These are phyloP conservation scores for Ophiostoma angusticollis DNA, from an alignment of 2,329 filamentous ascomycete species.

Conservation along the genomic window DNA sequence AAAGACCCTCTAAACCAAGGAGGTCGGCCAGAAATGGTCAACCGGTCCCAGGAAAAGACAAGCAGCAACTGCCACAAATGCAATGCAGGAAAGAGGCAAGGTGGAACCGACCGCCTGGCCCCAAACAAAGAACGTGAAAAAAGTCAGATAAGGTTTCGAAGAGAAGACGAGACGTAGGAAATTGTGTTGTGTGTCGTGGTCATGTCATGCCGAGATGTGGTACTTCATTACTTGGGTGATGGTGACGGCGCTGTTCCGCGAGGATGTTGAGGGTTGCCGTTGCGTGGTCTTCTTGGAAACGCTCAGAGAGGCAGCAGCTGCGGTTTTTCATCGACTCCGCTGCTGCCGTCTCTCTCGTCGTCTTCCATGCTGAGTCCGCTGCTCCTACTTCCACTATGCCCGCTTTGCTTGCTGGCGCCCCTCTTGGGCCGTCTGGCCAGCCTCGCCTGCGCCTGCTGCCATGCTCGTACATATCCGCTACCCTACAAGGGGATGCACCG, in stretches of 20 bases:
- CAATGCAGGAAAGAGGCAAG: too few species aligned
- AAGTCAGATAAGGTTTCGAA: not conserved
- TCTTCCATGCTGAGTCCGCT: not conserved
- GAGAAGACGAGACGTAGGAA: not conserved
- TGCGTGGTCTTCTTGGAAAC: too few species aligned
- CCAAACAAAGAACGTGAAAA: not conserved
- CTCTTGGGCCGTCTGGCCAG: not conserved
- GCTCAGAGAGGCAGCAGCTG: too few species aligned
- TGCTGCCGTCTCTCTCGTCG: not conserved
- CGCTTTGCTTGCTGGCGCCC: not conserved
- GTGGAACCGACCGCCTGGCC: too few species aligned
- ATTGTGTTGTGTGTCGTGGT: slow-evolving; percentile 10
- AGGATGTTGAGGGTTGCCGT: not conserved
- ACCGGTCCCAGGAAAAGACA: slow-evolving; percentile 1
- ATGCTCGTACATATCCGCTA: slow-evolving; percentile 4
- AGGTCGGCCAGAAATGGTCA: too few species aligned
- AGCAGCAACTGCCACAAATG: not conserved
- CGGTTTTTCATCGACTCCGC: not conserved
- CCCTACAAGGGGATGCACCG: slow-evolving; percentile 66
- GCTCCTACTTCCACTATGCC: not conserved
- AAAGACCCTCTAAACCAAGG: too few species aligned
- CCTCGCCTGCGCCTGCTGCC: slow-evolving; percentile 4
- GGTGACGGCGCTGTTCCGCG: not conserved
- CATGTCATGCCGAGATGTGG: slow-evolving; percentile 16
- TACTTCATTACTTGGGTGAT: slow-evolving; percentile 15